A percentile compares a stretch with the other conserved stretches of the same genome.
These are phyloP conservation scores for Globisporangium acanthophoron DNA, from an alignment of 352 stramenopile genomes.

Conservation along the genomic window DNA sequence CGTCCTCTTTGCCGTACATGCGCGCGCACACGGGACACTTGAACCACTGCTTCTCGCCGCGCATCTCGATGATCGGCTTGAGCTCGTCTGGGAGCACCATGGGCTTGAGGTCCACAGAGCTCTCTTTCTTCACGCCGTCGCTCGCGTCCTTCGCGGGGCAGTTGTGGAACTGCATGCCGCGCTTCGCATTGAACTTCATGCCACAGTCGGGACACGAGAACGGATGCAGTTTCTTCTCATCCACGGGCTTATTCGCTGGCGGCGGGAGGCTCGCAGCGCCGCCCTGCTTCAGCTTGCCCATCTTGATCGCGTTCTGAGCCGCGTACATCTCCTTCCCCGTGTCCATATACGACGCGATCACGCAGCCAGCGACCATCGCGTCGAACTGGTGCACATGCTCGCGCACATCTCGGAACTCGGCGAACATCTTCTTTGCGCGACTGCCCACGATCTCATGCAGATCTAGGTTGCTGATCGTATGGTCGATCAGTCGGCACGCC, in stretches of 20 bases:
- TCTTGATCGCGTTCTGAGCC: slow-evolving; percentile 73
- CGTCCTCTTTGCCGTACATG: slow-evolving; percentile 77
- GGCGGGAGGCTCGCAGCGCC: slow-evolving; percentile 41
- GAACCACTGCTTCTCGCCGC: slow-evolving; percentile 82
- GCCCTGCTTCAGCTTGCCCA: slow-evolving; percentile 48
- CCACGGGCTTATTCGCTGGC: slow-evolving; percentile 69
- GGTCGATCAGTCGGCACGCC: slow-evolving; percentile 80
- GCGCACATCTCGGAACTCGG: slow-evolving; percentile 93
- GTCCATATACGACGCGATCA: slow-evolving; percentile 84
- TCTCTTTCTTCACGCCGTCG: slow-evolving; percentile 23
- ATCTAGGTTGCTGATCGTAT: slow-evolving; percentile 93
- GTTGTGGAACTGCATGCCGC: slow-evolving; percentile 84
- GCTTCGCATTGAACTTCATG: slow-evolving; percentile 84
- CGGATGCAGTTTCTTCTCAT: slow-evolving; percentile 85
- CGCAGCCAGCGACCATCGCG: slow-evolving; percentile 84
- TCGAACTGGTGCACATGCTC: slow-evolving; percentile 96
- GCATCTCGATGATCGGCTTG: slow-evolving; percentile 65
- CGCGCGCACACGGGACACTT: slow-evolving; percentile 78
- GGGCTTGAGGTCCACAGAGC: slow-evolving; percentile 36
- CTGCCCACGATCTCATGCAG: slow-evolving; percentile 94
- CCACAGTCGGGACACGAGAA: slow-evolving; percentile 76
- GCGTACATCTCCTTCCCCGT: slow-evolving; percentile 85
- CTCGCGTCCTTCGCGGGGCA: slow-evolving; percentile 47
- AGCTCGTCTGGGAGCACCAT: slow-evolving; percentile 63
- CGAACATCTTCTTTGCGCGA: slow-evolving; percentile 95